Evolutionary conservation across 2,329 filamentous ascomycete genomes (phyloP), one percentile per base, ranked within the genome.

Genomic region (Fusarium acutatum): DNA sequence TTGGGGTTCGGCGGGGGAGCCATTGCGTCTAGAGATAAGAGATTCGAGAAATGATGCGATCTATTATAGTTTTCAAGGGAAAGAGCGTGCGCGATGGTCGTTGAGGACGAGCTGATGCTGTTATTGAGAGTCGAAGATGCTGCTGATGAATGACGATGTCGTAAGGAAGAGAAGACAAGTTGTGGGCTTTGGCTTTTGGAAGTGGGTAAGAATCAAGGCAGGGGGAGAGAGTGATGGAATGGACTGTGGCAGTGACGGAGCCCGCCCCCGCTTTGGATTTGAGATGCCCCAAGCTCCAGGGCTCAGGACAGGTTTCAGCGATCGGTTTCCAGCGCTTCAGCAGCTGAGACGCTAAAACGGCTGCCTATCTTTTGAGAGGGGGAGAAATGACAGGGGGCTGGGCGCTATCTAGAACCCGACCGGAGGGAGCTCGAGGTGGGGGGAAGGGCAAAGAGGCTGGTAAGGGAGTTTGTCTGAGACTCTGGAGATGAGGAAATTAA

Each of bases 1-100:
- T 85, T 88, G 66, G 92, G 85, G 67, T 92, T 86, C 74, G 93
- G 92, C 83, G 93, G 92, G 85, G 93, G 92, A 84, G 93, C 94
- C 72, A 97, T 87, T 52, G 67, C 49, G 75, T 64, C 46, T 65
- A 41, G 26, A 58, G 58, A 38, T 50, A 47, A n/a, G 38, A 34
- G 46, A 64, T 40, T 61, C 46, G 64, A 50, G 59, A 47, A 53
- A 54, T 37, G 22, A 47, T 59, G 28, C 30, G 47, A 71, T 53
- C 24, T 50, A 59, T 32, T 49, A 50, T 58, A 60, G 44, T 46
- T 44, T 44, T 28, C 34, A 54, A 41, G 38, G n/a, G 28, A 35
- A 32, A 18, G 41, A 9, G 37, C 26, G 64, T 41, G 49, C 41
- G 44, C 22, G 53, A 34, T 46, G 63, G 44, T 65, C 37, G 57